Conservation (phyloP, 1,284 basidiomycete genomes). For the Cerioporus squamosus region DNA sequence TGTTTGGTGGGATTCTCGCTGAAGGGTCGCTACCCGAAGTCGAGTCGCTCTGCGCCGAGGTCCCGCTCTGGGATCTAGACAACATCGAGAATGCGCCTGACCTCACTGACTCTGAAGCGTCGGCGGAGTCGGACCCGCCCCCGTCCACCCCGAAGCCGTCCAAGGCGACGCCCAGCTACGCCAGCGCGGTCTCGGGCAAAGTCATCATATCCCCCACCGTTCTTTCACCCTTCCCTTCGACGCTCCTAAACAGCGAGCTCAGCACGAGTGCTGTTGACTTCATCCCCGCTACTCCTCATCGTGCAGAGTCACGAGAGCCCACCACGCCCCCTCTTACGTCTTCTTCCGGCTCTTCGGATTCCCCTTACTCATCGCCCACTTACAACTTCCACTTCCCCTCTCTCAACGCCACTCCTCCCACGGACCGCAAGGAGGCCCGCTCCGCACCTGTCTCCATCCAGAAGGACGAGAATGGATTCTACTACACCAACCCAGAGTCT, state of each 20-base stretch:
- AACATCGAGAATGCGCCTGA: slow-evolving; percentile 19
- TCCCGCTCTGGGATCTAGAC: slow-evolving; percentile 28
- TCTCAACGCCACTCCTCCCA: slow-evolving; percentile 24
- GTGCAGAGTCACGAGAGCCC: slow-evolving; percentile 12
- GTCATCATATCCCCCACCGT: slow-evolving; percentile 17
- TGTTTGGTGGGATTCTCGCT: slow-evolving; percentile 31
- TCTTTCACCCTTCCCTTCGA: slow-evolving; percentile 33
- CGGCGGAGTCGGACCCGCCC: slow-evolving; percentile 32
- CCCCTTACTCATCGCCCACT: slow-evolving; percentile 30
- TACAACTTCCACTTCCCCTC: slow-evolving; percentile 39
- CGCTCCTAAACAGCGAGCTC: slow-evolving; percentile 24
- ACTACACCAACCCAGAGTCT: slow-evolving; percentile 20
- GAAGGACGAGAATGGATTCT: slow-evolving; percentile 40
- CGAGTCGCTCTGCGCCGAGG: slow-evolving; percentile 16
- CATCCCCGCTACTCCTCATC: slow-evolving; percentile 28
- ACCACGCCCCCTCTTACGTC: slow-evolving; percentile 26
- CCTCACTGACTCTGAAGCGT: slow-evolving; percentile 33
- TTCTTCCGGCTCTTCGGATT: slow-evolving; percentile 26
- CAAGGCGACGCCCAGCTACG: slow-evolving; percentile 30
- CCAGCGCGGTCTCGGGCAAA: slow-evolving; percentile 29
- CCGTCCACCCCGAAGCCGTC: slow-evolving; percentile 32
- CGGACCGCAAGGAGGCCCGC: slow-evolving; percentile 29
- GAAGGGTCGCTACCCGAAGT: slow-evolving; percentile 21
- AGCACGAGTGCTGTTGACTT: slow-evolving; percentile 36
- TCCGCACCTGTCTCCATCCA: slow-evolving; percentile 34